phyloP scores from a whole-genome alignment of 768 basidiomycete genomes.

The Mycena vitilis region DNA sequence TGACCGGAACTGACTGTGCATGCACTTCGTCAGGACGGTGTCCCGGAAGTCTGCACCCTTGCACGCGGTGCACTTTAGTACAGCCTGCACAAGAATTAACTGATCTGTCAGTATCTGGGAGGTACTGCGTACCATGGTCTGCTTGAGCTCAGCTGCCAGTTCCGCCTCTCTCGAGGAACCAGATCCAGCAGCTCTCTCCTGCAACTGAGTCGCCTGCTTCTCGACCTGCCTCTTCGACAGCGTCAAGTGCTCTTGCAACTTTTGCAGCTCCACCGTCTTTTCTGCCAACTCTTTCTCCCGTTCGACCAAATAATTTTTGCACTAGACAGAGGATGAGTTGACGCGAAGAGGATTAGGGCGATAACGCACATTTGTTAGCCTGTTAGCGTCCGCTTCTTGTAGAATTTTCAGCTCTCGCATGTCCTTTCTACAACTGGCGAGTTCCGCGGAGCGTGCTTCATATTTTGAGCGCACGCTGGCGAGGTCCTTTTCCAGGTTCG shows the following conservation, averaged over 20 bases:
- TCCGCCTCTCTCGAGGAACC: conserved; percentile 43
- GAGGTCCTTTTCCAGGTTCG: conserved; percentile 33
- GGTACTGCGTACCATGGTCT: conserved; percentile 65
- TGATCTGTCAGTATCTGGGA: conserved; percentile 8
- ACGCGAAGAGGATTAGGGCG: background rate
- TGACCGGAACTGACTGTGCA: conserved; percentile 77
- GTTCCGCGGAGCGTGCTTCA: conserved; percentile 20
- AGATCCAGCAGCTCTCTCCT: conserved; percentile 50
- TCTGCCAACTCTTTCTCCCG: conserved; percentile 45
- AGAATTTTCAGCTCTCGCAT: conserved; percentile 45
- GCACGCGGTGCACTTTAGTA: conserved; percentile 93
- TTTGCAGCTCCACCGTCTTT: conserved; percentile 53
- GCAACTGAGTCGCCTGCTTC: conserved; percentile 58
- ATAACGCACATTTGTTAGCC: conserved; percentile 52
- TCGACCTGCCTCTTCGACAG: conserved; percentile 65
- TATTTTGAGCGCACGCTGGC: conserved; percentile 13
- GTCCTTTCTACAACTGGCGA: conserved; percentile 58
- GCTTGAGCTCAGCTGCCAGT: conserved; percentile 61
- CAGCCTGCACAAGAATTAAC: conserved; percentile 57
- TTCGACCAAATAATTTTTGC: conserved; percentile 45
- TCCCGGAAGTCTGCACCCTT: conserved; percentile 74
- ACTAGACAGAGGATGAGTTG: conserved; percentile 40
- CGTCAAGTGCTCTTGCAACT: conserved; percentile 60
- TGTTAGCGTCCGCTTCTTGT: conserved; percentile 53
- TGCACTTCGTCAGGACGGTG: conserved; percentile 87